Evolutionary conservation across 768 basidiomycete genomes (phyloP).

Genomic region (Collybiopsis luxurians): DNA sequence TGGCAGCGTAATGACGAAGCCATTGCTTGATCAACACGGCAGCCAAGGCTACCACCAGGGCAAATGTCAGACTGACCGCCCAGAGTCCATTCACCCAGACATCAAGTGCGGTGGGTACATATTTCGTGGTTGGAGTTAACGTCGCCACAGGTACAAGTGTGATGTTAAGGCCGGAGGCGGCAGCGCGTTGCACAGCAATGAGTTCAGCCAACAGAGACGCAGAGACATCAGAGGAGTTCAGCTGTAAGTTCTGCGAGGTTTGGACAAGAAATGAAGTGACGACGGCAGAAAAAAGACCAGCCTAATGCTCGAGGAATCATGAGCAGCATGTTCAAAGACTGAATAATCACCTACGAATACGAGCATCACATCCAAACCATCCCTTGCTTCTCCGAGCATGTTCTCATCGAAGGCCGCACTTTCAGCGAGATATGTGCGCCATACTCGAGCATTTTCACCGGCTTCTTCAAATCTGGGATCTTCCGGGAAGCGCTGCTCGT

Average conservation of each 20-base stretch:
- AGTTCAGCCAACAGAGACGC: not conserved
- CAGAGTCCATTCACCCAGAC: constrained; percentile 10
- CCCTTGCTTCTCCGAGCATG: not conserved
- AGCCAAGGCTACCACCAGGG: not conserved
- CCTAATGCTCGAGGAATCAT: not conserved
- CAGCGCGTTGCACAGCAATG: constrained; percentile 6
- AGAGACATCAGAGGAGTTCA: not conserved
- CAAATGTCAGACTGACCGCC: constrained; percentile 2
- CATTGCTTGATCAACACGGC: constrained; percentile 9
- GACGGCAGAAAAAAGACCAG: constrained; percentile 14
- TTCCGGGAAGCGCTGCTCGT: constrained; percentile 1
- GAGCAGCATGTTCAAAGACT: not conserved
- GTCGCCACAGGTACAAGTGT: not conserved
- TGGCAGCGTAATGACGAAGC: not conserved
- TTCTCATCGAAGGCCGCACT: constrained; percentile 3
- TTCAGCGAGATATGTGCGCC: constrained; percentile 4
- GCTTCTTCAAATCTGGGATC: constrained; percentile 3
- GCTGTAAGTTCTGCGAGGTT: not conserved
- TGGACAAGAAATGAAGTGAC: constrained; percentile 7
- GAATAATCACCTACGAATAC: constrained; percentile 10
- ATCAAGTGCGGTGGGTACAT: not conserved
- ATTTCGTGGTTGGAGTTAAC: not conserved
- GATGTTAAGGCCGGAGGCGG: not conserved
- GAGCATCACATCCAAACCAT: constrained; percentile 1
- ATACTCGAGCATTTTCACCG: constrained; percentile 3